Percentiles rank a stretch among this genome's conserved stretches.
Evolutionary conservation across 2,329 filamentous ascomycete genomes (phyloP).

Genomic region (Fusarium piperis): DNA sequence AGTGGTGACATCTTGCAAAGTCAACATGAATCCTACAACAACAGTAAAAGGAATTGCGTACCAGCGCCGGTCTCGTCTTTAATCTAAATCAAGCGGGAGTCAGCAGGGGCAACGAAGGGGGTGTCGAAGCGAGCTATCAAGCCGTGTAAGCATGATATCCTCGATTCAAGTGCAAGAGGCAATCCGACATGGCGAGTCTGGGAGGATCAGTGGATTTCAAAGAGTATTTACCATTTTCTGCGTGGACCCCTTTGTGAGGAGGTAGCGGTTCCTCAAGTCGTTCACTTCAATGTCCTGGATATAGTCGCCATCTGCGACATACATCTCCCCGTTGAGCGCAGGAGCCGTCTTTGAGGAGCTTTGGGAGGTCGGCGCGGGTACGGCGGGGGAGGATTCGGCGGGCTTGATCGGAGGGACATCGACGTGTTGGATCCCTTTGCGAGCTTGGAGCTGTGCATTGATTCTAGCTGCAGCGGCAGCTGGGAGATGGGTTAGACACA

Average conservation of each 20-base stretch:
- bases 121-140: slow-evolving; percentile 69
- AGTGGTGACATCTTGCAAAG: slow-evolving; percentile 91
- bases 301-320: slow-evolving; percentile 95
- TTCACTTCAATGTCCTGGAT: slow-evolving; percentile 99
- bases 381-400: slow-evolving; percentile 57
- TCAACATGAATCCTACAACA: slow-evolving; percentile 65
- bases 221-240: slow-evolving; percentile 99
- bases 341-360: slow-evolving; percentile 51
- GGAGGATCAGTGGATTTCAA: slow-evolving; percentile 50
- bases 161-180: slow-evolving; percentile 59
- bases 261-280: slow-evolving; percentile 94
- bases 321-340: slow-evolving; percentile 85
- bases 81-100: slow-evolving; percentile 95
- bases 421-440: slow-evolving; percentile 89
- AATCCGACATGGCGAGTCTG: slow-evolving; percentile 48
- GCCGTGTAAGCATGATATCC: slow-evolving; percentile 76
- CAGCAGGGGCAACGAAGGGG: slow-evolving; percentile 90
- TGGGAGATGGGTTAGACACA: slow-evolving; percentile 45
- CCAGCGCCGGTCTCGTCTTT: slow-evolving; percentile 99
- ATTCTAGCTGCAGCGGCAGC: slow-evolving; percentile 91
- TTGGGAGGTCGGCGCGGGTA: slow-evolving; percentile 46
- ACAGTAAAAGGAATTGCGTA: slow-evolving; percentile 70
- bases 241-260: slow-evolving; percentile 94
- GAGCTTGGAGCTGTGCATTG: slow-evolving; percentile 83
- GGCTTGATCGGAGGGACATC: slow-evolving; percentile 84